Percentiles rank a stretch among this genome's conserved stretches.
Evolutionary conservation across 2,329 filamentous ascomycete species (phyloP).

Genomic region (Ceratocystis alfenasii): DNA sequence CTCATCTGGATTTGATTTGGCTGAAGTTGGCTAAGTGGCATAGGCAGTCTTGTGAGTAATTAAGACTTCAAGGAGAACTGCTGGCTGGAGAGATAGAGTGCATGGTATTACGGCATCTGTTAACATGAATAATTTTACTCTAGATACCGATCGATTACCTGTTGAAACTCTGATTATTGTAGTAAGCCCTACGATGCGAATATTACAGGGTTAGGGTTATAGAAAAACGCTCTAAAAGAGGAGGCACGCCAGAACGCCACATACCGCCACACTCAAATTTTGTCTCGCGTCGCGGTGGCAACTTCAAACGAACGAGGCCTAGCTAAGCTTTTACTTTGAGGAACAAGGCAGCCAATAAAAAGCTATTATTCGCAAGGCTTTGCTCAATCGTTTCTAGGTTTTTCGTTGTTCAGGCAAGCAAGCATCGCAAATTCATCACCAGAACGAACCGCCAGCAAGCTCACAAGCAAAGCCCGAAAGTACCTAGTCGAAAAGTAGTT

Average conservation of each 20-base stretch:
- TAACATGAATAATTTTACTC: too few relatives aligned
- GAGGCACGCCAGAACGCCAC: not conserved
- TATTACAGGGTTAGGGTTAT: not conserved
- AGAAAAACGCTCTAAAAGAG: too few relatives aligned
- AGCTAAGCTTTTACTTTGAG: not conserved
- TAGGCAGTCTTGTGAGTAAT: too few relatives aligned
- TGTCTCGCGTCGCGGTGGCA: constrained; percentile 6
- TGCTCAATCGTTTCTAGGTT: not conserved
- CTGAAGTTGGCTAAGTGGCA: too few relatives aligned
- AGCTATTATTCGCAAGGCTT: not conserved
- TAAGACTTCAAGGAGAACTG: too few relatives aligned
- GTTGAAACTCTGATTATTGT: too few relatives aligned
- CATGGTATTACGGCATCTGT: too few relatives aligned
- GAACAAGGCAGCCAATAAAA: constrained; percentile 6
- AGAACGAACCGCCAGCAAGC: not conserved
- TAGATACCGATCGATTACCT: too few relatives aligned
- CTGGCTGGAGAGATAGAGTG: too few relatives aligned
- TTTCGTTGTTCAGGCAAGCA: not conserved
- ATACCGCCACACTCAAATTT: not conserved
- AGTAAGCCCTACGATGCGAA: too few relatives aligned
- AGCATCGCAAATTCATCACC: not conserved
- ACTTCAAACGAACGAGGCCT: not conserved
- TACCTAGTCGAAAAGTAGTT: too few relatives aligned
- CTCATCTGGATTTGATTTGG: too few relatives aligned
- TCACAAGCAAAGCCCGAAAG: not conserved